Conservation (phyloP, 108 stramenopile species). For the Ochromonas danica region DNA sequence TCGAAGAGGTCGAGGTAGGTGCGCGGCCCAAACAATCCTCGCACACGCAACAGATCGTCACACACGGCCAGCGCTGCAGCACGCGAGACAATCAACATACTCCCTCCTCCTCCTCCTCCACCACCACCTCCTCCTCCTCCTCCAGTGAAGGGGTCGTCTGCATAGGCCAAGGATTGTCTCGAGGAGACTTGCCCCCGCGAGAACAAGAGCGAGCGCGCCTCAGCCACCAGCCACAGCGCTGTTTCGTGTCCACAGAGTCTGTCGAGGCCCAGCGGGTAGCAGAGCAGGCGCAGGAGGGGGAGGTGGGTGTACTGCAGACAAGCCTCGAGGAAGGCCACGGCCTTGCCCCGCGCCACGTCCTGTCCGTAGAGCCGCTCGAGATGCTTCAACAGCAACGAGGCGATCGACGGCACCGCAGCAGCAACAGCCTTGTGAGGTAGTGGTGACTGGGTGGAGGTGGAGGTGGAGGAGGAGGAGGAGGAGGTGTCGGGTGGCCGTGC, state of each 20-base stretch:
- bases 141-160: not conserved
- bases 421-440: too few species aligned
- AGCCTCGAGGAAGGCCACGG: not conserved
- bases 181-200: not conserved
- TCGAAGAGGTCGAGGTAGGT: too few species aligned
- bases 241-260: not conserved
- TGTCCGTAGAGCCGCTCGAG: not conserved
- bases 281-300: not conserved
- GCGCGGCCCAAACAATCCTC: not conserved
- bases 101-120: not conserved
- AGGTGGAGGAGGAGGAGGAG: too few species aligned
- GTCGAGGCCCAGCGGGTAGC: not conserved
- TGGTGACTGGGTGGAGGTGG: too few species aligned
- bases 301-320: not conserved
- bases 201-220: not conserved
- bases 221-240: not conserved
- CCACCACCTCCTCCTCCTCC: too few species aligned
- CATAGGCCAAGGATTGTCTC: not conserved
- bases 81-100: not conserved
- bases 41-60: not conserved
- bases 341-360: too few species aligned
- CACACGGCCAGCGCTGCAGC: not conserved
- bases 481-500: too few species aligned
- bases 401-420: too few species aligned
- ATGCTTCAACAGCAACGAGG: not conserved